phyloP scores from a whole-genome alignment of 257 asterid species.

The Nyctanthes arbortristis region DNA sequence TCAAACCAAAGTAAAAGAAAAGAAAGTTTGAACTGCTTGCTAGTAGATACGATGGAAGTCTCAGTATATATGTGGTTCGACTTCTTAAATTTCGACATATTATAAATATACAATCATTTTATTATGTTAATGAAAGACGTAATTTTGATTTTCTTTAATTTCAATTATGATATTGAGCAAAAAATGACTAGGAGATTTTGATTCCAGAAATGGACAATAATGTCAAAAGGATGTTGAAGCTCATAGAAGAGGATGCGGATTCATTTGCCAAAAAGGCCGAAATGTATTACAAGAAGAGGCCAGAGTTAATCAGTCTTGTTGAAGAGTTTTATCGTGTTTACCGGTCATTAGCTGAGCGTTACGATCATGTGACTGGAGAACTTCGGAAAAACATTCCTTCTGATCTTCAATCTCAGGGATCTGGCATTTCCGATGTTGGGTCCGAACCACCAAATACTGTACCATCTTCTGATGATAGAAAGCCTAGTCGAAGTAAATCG shows the following conservation, averaged over 20 bases:
- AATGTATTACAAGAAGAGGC: conserved; percentile 67
- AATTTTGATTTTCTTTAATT: too few relatives aligned
- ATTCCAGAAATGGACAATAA: conserved; percentile 74
- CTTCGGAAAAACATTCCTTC: conserved; percentile 64
- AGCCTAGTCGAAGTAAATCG: conserved; percentile 48
- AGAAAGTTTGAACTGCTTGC: too few relatives aligned
- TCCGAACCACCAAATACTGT: conserved; percentile 60
- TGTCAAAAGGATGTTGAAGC: conserved; percentile 64
- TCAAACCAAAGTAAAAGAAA: too few relatives aligned
- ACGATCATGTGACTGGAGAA: conserved; percentile 63
- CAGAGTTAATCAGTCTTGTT: conserved; percentile 61
- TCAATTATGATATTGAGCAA: conserved; percentile 15
- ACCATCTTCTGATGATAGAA: conserved; percentile 55
- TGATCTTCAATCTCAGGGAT: conserved; percentile 90
- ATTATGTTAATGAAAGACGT: conserved; percentile 18
- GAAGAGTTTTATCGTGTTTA: conserved; percentile 68
- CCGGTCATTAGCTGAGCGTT: conserved; percentile 68
- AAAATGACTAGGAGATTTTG: conserved; percentile 35
- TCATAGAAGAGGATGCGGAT: conserved; percentile 79
- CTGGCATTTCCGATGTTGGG: conserved; percentile 71
- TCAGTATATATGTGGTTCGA: too few relatives aligned
- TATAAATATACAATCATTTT: too few relatives aligned
- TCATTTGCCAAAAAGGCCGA: conserved; percentile 79
- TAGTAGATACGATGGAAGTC: too few relatives aligned
- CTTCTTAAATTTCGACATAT: too few relatives aligned